Conservation (phyloP, 1,284 basidiomycete species). For the Moesziomyces parantarcticus region DNA sequence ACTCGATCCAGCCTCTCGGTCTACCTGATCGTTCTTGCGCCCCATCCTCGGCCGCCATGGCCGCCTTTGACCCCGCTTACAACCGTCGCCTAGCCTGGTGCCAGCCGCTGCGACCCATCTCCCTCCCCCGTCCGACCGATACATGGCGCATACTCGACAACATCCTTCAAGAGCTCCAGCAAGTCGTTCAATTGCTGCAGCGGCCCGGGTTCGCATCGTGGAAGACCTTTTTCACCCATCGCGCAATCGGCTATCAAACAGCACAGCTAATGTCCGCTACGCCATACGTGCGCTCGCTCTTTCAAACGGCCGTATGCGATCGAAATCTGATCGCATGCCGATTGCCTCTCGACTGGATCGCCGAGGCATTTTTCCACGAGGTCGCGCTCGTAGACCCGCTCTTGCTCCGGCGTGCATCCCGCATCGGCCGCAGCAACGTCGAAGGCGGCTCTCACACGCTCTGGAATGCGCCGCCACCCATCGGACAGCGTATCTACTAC, state of each 20-base stretch:
- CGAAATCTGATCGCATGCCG: constrained; percentile 47
- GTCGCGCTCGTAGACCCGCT: constrained; percentile 42
- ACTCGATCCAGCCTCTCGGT: constrained; percentile 2
- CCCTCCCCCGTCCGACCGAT: constrained; percentile 71
- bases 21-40: constrained; percentile 29
- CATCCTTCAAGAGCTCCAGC: constrained; percentile 74
- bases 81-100: constrained; percentile 77
- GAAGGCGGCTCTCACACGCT: constrained; percentile 26
- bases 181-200: constrained; percentile 61
- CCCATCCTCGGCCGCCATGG: constrained; percentile 72
- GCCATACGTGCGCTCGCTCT: constrained; percentile 42
- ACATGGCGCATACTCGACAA: constrained; percentile 73
- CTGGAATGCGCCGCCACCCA: constrained; percentile 33
- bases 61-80: constrained; percentile 78
- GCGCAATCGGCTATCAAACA: constrained; percentile 29
- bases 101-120: constrained; percentile 77
- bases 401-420: constrained; percentile 27
- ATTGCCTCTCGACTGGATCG: constrained; percentile 37
- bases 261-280: constrained; percentile 18
- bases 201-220: constrained; percentile 26
- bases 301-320: constrained; percentile 45
- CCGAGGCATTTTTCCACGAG: constrained; percentile 45
- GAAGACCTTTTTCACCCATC: constrained; percentile 46
- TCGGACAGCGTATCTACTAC: constrained; percentile 39
- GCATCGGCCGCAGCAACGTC: constrained; percentile 26